Percentiles rank a stretch among this genome's conserved stretches.
phyloP scores from a whole-genome alignment of 2,329 filamentous ascomycete species.

The Pestalotiopsis fici region DNA sequence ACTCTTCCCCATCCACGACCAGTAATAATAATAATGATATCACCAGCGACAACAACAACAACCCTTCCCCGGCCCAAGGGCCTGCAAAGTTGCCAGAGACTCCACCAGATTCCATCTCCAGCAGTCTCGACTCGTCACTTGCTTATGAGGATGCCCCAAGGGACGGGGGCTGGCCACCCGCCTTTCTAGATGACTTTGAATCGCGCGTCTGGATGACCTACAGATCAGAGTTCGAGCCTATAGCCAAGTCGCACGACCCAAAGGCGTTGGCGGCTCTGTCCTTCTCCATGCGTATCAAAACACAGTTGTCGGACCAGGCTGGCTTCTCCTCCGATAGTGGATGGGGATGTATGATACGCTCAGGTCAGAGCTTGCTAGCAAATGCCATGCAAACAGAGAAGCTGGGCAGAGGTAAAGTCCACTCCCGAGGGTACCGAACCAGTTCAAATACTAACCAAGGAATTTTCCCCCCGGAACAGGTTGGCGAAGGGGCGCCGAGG shows the following conservation, averaged over 20 bases:
- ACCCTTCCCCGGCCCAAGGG: conserved; percentile 7
- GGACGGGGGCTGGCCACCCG: conserved; percentile 73
- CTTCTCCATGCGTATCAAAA: conserved; percentile 81
- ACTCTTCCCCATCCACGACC: not conserved
- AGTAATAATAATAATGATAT: no score
- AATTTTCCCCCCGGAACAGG: conserved; percentile 41
- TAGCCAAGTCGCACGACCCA: conserved; percentile 76
- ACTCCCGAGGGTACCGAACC: not conserved
- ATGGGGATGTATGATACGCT: conserved; percentile 99
- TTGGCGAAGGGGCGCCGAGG: conserved; percentile 69
- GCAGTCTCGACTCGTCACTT: conserved; percentile 53
- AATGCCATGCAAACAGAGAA: conserved; percentile 76
- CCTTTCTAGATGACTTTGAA: conserved; percentile 91
- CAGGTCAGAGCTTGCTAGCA: conserved; percentile 88
- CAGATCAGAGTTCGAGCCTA: conserved; percentile 80
- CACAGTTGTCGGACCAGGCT: conserved; percentile 72
- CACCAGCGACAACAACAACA: conserved; percentile 13
- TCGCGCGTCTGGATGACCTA: conserved; percentile 97
- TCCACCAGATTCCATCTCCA: conserved; percentile 48
- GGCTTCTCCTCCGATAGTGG: conserved; percentile 93
- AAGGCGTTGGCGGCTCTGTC: conserved; percentile 73
- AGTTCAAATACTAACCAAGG: conserved; percentile 17
- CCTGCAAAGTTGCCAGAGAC: conserved; percentile 40
- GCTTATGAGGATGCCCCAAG: conserved; percentile 46
- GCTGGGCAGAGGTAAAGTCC: conserved; percentile 72